phyloP scores from a whole-genome alignment of 2,329 filamentous ascomycete species.

The Colletotrichum chrysophilum region DNA sequence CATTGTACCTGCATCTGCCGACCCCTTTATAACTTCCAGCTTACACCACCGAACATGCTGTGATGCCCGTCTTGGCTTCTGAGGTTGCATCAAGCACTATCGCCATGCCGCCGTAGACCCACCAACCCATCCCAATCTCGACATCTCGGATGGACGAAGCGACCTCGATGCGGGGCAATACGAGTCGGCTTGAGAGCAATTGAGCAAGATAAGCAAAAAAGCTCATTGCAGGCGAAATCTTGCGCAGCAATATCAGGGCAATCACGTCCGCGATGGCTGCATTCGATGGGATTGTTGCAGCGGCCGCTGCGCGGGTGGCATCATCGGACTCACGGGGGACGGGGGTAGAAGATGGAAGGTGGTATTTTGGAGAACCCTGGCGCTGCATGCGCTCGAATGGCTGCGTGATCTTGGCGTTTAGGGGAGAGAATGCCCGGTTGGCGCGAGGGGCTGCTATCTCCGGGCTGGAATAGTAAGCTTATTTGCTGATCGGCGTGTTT shows the following conservation, averaged over 20 bases:
- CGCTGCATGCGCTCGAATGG: neutral
- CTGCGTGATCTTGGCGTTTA: neutral
- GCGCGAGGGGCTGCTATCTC: neutral
- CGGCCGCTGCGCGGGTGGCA: neutral
- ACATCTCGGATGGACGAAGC: neutral
- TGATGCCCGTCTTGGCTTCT: neutral
- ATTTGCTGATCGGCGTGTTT: neutral
- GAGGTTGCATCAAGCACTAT: neutral
- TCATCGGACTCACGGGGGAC: neutral
- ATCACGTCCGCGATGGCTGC: neutral
- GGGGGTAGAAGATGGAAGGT: slow-evolving; percentile 8
- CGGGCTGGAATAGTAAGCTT: neutral
- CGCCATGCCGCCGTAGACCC: neutral
- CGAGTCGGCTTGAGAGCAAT: neutral
- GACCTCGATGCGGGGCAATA: neutral
- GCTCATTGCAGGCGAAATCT: neutral
- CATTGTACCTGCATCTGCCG: neutral
- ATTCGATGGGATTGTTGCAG: neutral
- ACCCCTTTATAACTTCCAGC: neutral
- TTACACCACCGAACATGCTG: neutral
- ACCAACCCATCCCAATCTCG: neutral
- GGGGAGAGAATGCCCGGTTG: neutral
- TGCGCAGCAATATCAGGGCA: neutral
- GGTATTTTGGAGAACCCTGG: slow-evolving; percentile 1
- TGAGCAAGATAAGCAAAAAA: slow-evolving; percentile 12